phyloP scores from a whole-genome alignment of 495 filamentous ascomycete genomes.

The Annulohypoxylon nitens region DNA sequence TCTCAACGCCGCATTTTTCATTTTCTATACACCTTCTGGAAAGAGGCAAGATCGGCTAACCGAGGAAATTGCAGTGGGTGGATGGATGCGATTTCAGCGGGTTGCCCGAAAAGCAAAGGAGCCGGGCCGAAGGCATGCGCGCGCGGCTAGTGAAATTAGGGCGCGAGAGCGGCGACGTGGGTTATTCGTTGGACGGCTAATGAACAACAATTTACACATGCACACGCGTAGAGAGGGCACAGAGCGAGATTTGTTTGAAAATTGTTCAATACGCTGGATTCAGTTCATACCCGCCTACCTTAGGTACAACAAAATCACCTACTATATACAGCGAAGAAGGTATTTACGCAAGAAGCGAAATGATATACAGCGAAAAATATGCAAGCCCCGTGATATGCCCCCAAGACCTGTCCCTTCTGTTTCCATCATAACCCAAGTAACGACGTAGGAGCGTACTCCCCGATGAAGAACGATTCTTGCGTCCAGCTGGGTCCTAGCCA shows the following conservation, averaged over 20 bases:
- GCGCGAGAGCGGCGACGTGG: constrained; percentile 68
- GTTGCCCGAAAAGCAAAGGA: constrained; percentile 50
- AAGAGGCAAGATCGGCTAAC: constrained; percentile 26
- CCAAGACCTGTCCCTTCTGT: not conserved
- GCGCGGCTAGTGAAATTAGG: constrained; percentile 70
- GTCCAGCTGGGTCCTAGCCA: constrained; percentile 37
- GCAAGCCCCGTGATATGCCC: constrained; percentile 28
- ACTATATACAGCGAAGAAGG: constrained; percentile 39
- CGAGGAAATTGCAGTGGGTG: constrained; percentile 67
- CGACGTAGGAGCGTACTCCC: not conserved
- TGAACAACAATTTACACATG: too few relatives aligned
- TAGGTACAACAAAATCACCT: constrained; percentile 14
- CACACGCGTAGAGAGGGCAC: not conserved
- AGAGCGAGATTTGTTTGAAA: not conserved
- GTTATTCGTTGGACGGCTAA: constrained; percentile 63
- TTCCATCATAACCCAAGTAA: constrained; percentile 6
- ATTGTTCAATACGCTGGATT: constrained; percentile 5
- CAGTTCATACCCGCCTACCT: not conserved
- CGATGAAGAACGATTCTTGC: not conserved
- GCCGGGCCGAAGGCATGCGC: constrained; percentile 68
- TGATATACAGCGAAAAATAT: constrained; percentile 42
- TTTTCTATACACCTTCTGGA: not conserved
- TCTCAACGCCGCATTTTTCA: not conserved
- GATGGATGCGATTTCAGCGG: constrained; percentile 65
- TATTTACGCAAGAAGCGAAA: constrained; percentile 31